Evolutionary conservation across 1,139 yeast genomes (phyloP).

Genomic region (Saccharomyces hybrid): DNA sequence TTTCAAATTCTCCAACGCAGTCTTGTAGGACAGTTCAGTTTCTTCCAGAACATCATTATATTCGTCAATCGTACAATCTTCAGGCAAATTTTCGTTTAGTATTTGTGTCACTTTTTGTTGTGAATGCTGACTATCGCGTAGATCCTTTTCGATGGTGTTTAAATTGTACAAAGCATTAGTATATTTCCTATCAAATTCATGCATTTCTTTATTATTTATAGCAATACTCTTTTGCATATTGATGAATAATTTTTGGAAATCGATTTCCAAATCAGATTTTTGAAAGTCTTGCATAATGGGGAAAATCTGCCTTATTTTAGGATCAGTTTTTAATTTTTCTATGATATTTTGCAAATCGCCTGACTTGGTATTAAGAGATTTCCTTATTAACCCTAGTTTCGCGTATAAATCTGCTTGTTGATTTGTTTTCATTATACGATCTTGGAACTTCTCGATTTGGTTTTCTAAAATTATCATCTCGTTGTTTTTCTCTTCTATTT

Average conservation of each 20-base stretch:
- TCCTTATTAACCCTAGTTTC: slow-evolving; percentile 38
- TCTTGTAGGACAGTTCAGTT: slow-evolving; percentile 52
- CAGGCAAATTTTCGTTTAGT: slow-evolving; percentile 27
- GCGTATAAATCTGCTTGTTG: slow-evolving; percentile 55
- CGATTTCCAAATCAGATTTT: slow-evolving; percentile 15
- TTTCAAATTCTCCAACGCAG: slow-evolving; percentile 53
- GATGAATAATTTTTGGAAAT: slow-evolving; percentile 17
- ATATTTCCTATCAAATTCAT: slow-evolving; percentile 9
- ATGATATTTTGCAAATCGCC: slow-evolving; percentile 13
- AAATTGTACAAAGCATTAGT: slow-evolving; percentile 17
- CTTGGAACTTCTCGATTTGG: slow-evolving; percentile 47
- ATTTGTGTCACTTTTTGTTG: slow-evolving; percentile 6
- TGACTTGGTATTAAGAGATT: slow-evolving; percentile 16
- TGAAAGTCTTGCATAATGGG: not conserved
- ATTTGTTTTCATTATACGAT: slow-evolving; percentile 43
- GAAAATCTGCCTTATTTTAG: slow-evolving; percentile 5
- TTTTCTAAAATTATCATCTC: slow-evolving; percentile 41
- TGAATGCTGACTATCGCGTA: slow-evolving; percentile 5
- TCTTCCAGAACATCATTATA: slow-evolving; percentile 46
- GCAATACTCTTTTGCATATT: slow-evolving; percentile 19
- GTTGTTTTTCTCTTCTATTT: slow-evolving; percentile 37
- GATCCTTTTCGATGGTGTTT: slow-evolving; percentile 14
- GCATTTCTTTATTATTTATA: slow-evolving; percentile 10
- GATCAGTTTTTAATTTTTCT: slow-evolving; percentile 11
- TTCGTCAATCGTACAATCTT: slow-evolving; percentile 42